Evolutionary conservation across 2,329 filamentous ascomycete species (phyloP), one percentile per base, ranked within the genome.

Genomic region (Hypoxylon sp.): DNA sequence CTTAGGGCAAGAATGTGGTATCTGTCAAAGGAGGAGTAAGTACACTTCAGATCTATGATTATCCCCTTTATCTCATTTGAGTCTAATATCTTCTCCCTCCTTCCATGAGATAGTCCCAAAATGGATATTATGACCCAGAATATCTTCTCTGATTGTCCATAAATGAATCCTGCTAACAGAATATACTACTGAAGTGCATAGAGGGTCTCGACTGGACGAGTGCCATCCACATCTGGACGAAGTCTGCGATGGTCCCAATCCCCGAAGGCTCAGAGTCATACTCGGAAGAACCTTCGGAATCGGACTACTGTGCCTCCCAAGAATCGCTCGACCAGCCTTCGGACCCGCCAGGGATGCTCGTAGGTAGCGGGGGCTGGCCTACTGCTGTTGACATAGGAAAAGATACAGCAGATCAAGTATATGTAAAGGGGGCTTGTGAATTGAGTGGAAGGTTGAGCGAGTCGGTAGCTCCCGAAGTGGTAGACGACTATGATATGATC

Each of bases 171-270:
- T 14, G 44, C 59, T 68, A 48, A 70, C 44, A 9, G 9, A 13
- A 22, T 1, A 51, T 19, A 11, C 19, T 22, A 3, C 47, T 39
- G 24, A 19, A 71, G 69, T 91, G 90, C 74, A 82, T 93, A 50
- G 85, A 89, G 5, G 88, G 86, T 1, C 80, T 92, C 19, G 85
- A 90, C 77, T 88, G 89, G 87, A 81, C 77, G 11, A 80, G 77
- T 2, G 89, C 88, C 29, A 86, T 87, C 70, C 90, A 93, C 80
- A 89, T 92, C 73, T 92, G 88, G 87, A 90, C 88, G 19, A 88
- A 88, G 73, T 85, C 84, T 46, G 90, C 90, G 71, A 89, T 92
- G 83, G 84, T 92, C 17, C 87, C 89, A 35, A 91, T 92, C 69
- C 90, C 90, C 2, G 88, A 91, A 73, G 87, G 88, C 9, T 85